Evolutionary conservation across 148 eudicot genomes (phyloP).

Genomic region (Arctostaphylos glauca): DNA sequence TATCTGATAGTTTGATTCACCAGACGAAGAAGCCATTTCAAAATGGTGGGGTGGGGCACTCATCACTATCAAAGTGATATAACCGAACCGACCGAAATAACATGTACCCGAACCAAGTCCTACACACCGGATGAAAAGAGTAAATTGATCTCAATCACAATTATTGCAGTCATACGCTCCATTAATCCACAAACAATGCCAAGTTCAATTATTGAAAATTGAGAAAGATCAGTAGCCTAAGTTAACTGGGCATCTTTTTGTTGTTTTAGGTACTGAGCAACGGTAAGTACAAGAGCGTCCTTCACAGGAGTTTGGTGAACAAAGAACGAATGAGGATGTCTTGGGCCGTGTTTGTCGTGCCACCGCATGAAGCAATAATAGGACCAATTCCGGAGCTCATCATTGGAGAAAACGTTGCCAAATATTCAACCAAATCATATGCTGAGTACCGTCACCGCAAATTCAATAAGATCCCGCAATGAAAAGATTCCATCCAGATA

Average conservation of each 20-base stretch:
- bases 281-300: conserved; percentile 51
- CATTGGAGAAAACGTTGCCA: conserved; percentile 27
- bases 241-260: background rate
- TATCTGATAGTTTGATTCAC: no score
- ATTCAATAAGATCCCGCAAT: conserved; percentile 46
- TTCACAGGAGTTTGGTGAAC: conserved; percentile 47
- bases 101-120: no score
- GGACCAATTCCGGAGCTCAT: conserved; percentile 37
- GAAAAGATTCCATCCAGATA: background rate
- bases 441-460: conserved; percentile 41
- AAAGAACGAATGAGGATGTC: conserved; percentile 44
- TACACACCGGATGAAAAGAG: no score
- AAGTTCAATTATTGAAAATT: background rate
- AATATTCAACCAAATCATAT: conserved; percentile 37
- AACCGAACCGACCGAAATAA: no score
- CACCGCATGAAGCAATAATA: conserved; percentile 30
- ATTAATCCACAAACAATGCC: no score
- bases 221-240: background rate
- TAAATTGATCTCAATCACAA: no score
- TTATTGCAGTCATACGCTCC: no score
- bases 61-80: no score
- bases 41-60: no score
- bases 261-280: conserved; percentile 41
- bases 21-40: no score
- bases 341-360: conserved; percentile 47